Evolutionary conservation across 306 rosid genomes (phyloP).

Genomic region (Sesbania bispinosa): DNA sequence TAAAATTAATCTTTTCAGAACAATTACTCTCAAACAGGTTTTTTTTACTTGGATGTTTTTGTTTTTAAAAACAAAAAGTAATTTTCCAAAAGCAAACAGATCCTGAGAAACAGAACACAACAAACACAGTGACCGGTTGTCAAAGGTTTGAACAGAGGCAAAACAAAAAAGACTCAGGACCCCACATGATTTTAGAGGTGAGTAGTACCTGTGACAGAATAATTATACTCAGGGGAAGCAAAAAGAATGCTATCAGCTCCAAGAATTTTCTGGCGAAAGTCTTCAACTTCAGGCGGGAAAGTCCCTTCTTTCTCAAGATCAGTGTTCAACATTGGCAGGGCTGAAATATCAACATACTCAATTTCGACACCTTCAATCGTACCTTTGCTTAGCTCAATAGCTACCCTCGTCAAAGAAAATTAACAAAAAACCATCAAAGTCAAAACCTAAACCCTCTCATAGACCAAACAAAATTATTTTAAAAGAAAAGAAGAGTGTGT

Average conservation of each 20-base stretch:
- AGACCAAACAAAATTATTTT: too few species aligned
- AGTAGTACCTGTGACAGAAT: constrained; percentile 46
- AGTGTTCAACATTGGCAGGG: constrained; percentile 55
- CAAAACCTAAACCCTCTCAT: neutral
- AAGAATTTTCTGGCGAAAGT: constrained; percentile 50
- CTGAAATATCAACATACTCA: constrained; percentile 50
- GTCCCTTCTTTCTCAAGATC: constrained; percentile 55
- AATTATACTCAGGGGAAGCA: constrained; percentile 71
- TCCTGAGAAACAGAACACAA: too few species aligned
- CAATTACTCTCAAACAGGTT: too few species aligned
- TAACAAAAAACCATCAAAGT: neutral
- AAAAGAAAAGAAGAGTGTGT: neutral
- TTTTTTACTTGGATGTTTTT: too few species aligned
- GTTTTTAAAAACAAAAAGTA: too few species aligned
- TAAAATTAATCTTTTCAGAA: too few species aligned
- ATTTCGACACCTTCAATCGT: constrained; percentile 38
- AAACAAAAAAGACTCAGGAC: too few species aligned
- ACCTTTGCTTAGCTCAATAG: constrained; percentile 43
- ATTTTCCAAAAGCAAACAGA: too few species aligned
- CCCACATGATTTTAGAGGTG: too few species aligned
- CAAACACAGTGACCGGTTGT: too few species aligned
- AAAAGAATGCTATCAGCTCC: constrained; percentile 58
- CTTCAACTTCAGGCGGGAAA: constrained; percentile 45
- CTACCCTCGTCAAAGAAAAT: constrained; percentile 8
- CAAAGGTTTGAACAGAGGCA: too few species aligned